Evolutionary conservation across 768 basidiomycete genomes (phyloP).

Genomic region (Mycena crocata): DNA sequence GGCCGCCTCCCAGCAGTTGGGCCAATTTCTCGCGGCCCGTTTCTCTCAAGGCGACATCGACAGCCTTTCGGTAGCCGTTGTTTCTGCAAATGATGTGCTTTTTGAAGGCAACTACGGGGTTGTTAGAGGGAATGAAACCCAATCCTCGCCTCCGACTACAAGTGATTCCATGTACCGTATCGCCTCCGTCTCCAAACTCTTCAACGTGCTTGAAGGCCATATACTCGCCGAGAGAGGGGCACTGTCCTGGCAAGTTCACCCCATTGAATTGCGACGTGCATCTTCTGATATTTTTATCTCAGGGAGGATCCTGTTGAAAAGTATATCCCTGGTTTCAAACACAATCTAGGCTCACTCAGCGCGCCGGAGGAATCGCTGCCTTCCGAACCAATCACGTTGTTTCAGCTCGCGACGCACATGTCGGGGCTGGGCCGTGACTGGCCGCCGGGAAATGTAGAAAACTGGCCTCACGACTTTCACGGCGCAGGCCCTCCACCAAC

Average conservation of each 20-base stretch:
- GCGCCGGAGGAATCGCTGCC: not conserved
- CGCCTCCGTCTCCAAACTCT: conserved; percentile 54
- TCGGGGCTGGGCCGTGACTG: conserved; percentile 11
- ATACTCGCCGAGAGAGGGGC: conserved; percentile 50
- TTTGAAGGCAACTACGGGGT: conserved; percentile 51
- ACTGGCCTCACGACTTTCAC: conserved; percentile 48
- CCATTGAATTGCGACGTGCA: not conserved
- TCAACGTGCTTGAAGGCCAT: conserved; percentile 49
- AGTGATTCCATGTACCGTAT: conserved; percentile 53
- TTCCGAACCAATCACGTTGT: conserved; percentile 36
- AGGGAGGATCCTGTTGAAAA: conserved; percentile 55
- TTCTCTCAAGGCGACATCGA: conserved; percentile 47
- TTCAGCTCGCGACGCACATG: conserved; percentile 38
- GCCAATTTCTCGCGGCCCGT: conserved; percentile 19
- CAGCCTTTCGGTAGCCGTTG: conserved; percentile 53
- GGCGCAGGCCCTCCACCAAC: conserved; percentile 50
- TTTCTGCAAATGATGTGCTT: conserved; percentile 47
- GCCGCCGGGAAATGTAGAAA: conserved; percentile 41
- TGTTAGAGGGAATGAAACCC: conserved; percentile 47
- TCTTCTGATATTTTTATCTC: not conserved
- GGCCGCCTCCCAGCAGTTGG: not conserved
- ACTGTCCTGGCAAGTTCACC: conserved; percentile 37
- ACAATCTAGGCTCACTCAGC: conserved; percentile 27
- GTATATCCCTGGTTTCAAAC: conserved; percentile 43
- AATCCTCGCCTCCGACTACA: conserved; percentile 21